Percentiles rank a stretch among this genome's conserved stretches.
These are phyloP conservation scores for Ophiostoma novo-ulmi DNA, from an alignment of 2,329 filamentous ascomycete genomes.

Conservation along the genomic window DNA sequence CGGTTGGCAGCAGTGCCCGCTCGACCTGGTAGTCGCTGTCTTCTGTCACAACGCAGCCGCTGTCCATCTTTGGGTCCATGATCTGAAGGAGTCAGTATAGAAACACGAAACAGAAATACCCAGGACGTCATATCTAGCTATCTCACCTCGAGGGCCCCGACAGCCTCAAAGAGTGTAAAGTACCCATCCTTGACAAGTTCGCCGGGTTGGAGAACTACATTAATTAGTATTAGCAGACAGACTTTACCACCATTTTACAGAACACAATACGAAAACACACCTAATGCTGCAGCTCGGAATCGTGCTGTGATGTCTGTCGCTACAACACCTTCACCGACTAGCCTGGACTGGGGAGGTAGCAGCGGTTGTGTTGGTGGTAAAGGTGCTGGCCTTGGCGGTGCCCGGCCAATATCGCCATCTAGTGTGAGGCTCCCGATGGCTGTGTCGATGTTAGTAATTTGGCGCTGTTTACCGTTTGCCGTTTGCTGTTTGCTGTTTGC, in stretches of 20 bases:
- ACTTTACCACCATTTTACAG: too few relatives aligned
- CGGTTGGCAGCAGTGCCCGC: conserved; percentile 62
- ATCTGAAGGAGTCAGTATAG: conserved; percentile 54
- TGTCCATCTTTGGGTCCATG: conserved; percentile 99
- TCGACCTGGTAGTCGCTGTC: conserved; percentile 72
- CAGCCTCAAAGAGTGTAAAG: conserved; percentile 91
- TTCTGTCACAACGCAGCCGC: conserved; percentile 71
- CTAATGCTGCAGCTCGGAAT: conserved; percentile 49
- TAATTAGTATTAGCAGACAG: background rate
- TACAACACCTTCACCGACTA: conserved; percentile 47
- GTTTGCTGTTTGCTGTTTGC: background rate
- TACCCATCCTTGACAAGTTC: conserved; percentile 88
- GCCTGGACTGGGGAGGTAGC: conserved; percentile 34
- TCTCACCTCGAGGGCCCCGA: conserved; percentile 70
- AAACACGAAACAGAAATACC: background rate
- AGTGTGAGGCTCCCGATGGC: conserved; percentile 6
- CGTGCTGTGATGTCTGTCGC: conserved; percentile 54
- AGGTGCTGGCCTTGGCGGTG: background rate
- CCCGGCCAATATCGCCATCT: background rate
- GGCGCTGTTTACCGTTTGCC: background rate
- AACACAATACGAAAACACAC: conserved; percentile 37
- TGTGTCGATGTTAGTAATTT: background rate
- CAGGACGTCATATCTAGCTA: background rate
- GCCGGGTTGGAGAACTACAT: conserved; percentile 66
- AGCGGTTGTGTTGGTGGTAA: conserved; percentile 33